Base-by-base conservation (phyloP, 2,329 filamentous ascomycete species). In the Plenodomus lindquistii region DNA sequence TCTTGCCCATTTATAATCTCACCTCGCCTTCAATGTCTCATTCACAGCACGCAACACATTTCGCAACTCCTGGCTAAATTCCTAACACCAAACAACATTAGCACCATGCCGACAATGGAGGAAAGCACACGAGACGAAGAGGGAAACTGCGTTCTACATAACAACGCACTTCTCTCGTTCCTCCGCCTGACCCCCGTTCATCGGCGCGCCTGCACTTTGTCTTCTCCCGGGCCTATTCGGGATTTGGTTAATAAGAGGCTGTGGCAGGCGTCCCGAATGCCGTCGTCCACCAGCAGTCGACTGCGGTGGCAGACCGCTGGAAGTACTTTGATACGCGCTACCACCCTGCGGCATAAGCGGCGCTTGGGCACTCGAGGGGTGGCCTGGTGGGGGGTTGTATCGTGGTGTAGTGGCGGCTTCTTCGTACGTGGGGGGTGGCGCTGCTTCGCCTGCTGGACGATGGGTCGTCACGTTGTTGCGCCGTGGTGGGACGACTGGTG, bases 391-490 rank as follows among this genome's bases (percentile, higher is more conserved):
- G 1, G 81, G 80, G 16, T 78, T 71, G 54, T 85, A 86, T 2
- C 77, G 77, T n/a, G 78, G 77, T 37, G 78, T 77, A 13, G 73
- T 79, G 0, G 83, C 79, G 16, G 83, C 82, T 66, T 87, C 83
- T 65, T 88, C 85, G 60, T 88, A 88, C 0, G 80, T 79, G 4
- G 85, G 85, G 1, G 84, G 85, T 1, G 84, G 83, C 0, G 77
- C 79, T 21, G 84, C 79, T 19, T 81, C 77, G 13, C 66, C 67
- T 27, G 62, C 63, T 1, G 69, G 42, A 59, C 74, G 40, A 70
- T 75, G 46, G 60, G 72, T 54, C 40, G 60, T 66, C 21, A 63
- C 57, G 36, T 67, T 70, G 54, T 66, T 73, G 24, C 72, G 63
- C 4, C 77, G 73, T 0, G 77, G 77, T 22, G 77, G 77, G 6